Evolutionary conservation across 768 basidiomycete genomes (phyloP), one percentile per base, ranked within the genome.

Genomic region (Hygrophorus pudorinus): DNA sequence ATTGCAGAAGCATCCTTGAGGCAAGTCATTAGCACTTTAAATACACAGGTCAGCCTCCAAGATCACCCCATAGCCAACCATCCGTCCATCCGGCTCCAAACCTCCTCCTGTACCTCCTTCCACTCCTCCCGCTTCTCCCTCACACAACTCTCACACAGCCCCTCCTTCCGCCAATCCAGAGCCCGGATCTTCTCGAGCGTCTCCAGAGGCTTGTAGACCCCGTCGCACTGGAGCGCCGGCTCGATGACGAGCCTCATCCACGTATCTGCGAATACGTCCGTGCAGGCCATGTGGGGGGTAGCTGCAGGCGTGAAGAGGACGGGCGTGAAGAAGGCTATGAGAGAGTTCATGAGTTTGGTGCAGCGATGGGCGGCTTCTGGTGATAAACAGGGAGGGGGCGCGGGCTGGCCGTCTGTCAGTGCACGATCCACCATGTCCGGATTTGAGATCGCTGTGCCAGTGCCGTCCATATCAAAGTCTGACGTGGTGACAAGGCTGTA

Each of bases 201-300:
- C 64, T 87, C 83, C 17, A 88, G 65, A 18, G 85, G 85, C 40
- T 73, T 79, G 54, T 76, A 80, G 21, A 85, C 74, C 5, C 81
- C 79, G 45, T 73, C 72, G 36, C 9, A 37, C 13, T 67, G 70
- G 17, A 87, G 65, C 0, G 81, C 81, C 9, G 79, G 79, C 40
- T 75, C 65, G 31, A 82, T 79, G n/a, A 87, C 81, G 31, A 76
- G 64, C 17, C 67, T 48, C 73, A 85, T 81, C 85, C 85, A 87
- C 41, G 62, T 66, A 41, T 80, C 80, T 1, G 84, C 85, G 44
- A 87, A 69, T 0, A 75, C 62, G 55, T 85, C 76, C 3, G 83
- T 85, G 59, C 85, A 87, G 3, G 62, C 62, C 81, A 85, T 85
- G 55, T 86, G 85, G 1, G 66, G 62, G n/a, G 79, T 78, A 5